Conservation (phyloP, 2,329 filamentous ascomycete species). For the Metarhizium rileyi region DNA sequence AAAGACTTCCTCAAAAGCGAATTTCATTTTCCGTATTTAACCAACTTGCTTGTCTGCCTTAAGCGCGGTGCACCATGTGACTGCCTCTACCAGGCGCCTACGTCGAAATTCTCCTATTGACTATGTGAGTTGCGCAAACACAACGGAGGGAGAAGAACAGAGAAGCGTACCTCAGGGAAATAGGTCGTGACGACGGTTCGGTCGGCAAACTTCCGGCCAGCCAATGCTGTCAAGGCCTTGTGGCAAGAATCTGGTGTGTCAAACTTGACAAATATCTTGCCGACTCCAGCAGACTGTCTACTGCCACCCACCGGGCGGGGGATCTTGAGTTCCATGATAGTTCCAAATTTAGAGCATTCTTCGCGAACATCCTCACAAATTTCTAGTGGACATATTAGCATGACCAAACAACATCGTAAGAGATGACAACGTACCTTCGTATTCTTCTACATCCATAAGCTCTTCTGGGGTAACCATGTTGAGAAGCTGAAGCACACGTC, state of each 20-base stretch:
- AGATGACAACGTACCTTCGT: constrained; percentile 58
- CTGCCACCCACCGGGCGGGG: constrained; percentile 77
- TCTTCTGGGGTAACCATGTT: constrained; percentile 99
- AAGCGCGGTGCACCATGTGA: neutral
- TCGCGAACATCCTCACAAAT: constrained; percentile 91
- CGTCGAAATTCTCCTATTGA: constrained; percentile 84
- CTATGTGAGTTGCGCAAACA: constrained; percentile 19
- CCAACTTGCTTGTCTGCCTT: constrained; percentile 5
- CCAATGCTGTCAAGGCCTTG: constrained; percentile 79
- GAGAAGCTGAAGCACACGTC: constrained; percentile 79
- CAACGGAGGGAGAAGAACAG: neutral
- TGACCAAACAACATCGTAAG: neutral
- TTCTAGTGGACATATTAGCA: constrained; percentile 46
- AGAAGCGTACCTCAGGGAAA: constrained; percentile 69
- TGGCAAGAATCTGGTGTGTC: constrained; percentile 67
- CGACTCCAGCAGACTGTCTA: constrained; percentile 78
- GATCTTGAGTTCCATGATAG: constrained; percentile 81
- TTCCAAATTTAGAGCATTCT: constrained; percentile 86
- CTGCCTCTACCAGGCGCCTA: constrained; percentile 64
- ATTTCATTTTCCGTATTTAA: constrained; percentile 5
- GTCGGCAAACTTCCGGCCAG: constrained; percentile 91
- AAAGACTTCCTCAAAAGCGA: constrained; percentile 1
- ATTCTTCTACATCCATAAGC: constrained; percentile 86
- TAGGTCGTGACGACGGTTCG: constrained; percentile 94
- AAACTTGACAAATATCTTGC: constrained; percentile 97